Conservation (phyloP, 371 early-diverging fungal species). For the Agmasoma carcini region DNA sequence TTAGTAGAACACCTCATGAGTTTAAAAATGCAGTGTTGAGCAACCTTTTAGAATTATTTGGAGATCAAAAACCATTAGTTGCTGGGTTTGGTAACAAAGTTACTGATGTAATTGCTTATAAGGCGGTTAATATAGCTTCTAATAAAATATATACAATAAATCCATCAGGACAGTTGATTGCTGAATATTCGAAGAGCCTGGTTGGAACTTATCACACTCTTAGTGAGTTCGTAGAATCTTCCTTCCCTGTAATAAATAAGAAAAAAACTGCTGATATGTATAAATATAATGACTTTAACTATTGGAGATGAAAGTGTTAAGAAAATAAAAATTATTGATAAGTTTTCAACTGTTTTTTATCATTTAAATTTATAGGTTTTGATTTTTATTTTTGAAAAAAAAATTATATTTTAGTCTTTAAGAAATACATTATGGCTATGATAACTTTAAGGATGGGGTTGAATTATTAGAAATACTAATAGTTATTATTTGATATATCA, state of each 20-base stretch:
- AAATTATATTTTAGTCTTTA: neutral
- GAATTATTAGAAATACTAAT: no score
- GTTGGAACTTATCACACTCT: constrained; percentile 30
- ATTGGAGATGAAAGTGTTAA: constrained; percentile 7
- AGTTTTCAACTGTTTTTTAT: no score
- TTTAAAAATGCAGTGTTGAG: constrained; percentile 87
- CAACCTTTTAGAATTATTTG: constrained; percentile 70
- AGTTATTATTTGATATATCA: no score
- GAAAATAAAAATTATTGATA: constrained; percentile 5
- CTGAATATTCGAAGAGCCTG: constrained; percentile 56
- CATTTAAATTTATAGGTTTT: neutral
- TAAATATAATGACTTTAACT: constrained; percentile 26
- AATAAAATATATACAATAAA: constrained; percentile 89
- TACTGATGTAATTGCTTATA: constrained; percentile 80
- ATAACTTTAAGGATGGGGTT: no score
- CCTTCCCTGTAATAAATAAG: constrained; percentile 63
- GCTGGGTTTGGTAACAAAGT: constrained; percentile 94
- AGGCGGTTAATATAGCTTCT: constrained; percentile 72
- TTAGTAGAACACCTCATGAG: constrained; percentile 77
- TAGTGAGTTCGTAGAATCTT: constrained; percentile 77
- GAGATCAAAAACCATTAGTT: constrained; percentile 63
- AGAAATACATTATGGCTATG: no score
- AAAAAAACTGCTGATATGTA: constrained; percentile 12
- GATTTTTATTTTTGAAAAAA: neutral
- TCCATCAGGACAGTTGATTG: constrained; percentile 69